These are phyloP conservation scores for Coniferiporia weirii DNA, from an alignment of 1,284 basidiomycete species.

Conservation along the genomic window DNA sequence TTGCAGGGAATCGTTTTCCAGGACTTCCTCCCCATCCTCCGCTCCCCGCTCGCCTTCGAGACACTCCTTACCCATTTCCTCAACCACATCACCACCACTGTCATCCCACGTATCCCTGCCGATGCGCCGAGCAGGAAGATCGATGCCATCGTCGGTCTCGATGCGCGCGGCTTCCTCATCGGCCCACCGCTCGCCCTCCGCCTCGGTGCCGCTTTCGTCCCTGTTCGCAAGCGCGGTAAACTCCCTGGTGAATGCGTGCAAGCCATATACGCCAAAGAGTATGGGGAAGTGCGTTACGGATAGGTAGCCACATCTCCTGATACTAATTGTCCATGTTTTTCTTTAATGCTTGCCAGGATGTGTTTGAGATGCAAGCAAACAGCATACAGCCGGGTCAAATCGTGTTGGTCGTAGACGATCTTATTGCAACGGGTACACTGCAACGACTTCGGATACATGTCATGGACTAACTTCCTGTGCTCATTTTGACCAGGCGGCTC, in stretches of 20 bases:
- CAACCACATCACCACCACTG: conserved; percentile 63
- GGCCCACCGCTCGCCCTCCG: conserved; percentile 91
- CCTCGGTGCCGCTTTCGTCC: conserved; percentile 92
- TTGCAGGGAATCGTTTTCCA: conserved; percentile 73
- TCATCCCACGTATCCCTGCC: conserved; percentile 27
- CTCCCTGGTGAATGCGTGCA: conserved; percentile 82
- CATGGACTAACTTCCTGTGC: not conserved
- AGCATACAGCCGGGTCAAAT: conserved; percentile 81
- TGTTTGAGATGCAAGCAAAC: conserved; percentile 92
- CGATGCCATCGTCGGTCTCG: conserved; percentile 93
- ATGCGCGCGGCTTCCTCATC: conserved; percentile 94
- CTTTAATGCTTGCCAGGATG: conserved; percentile 49
- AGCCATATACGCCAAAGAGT: conserved; percentile 90
- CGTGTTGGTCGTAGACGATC: conserved; percentile 90
- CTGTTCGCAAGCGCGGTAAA: conserved; percentile 93
- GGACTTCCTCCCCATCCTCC: conserved; percentile 89
- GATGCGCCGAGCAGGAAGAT: conserved; percentile 63
- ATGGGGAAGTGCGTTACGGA: conserved; percentile 62
- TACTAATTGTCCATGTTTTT: not conserved
- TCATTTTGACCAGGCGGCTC: conserved; percentile 67
- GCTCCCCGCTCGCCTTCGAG: conserved; percentile 82
- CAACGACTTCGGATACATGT: not conserved
- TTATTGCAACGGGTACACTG: conserved; percentile 86
- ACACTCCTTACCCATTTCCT: conserved; percentile 88
- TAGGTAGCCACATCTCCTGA: not conserved